These are phyloP conservation scores for Asterella californica DNA, from an alignment of 225 moss, liverwort and hornwort genomes.

Conservation along the genomic window DNA sequence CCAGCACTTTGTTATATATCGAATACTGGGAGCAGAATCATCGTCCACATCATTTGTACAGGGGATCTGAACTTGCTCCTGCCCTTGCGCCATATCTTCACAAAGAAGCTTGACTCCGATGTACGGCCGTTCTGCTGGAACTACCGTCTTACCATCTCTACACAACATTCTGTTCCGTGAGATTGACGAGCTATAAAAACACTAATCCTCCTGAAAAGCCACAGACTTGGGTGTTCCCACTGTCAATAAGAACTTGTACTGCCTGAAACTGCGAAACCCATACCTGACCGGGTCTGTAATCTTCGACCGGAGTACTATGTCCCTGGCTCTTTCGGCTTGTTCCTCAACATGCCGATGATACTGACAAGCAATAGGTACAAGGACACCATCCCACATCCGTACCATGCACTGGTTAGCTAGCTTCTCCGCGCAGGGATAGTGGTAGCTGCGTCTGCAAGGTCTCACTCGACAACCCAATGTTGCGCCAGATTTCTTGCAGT, in stretches of 20 bases:
- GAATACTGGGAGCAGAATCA: conserved; percentile 55
- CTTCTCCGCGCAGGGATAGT: conserved; percentile 86
- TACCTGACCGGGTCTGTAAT: conserved; percentile 25
- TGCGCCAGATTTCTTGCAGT: conserved; percentile 73
- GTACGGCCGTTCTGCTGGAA: conserved; percentile 30
- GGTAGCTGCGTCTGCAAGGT: conserved; percentile 66
- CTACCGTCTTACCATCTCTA: conserved; percentile 37
- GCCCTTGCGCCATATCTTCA: conserved; percentile 63
- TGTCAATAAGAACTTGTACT: background rate
- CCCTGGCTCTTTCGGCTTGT: conserved; percentile 31
- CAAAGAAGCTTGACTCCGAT: conserved; percentile 72
- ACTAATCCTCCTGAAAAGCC: background rate
- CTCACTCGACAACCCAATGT: conserved; percentile 86
- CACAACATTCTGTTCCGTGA: background rate
- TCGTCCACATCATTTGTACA: conserved; percentile 94
- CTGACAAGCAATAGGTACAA: conserved; percentile 70
- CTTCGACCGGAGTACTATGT: conserved; percentile 24
- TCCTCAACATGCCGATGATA: conserved; percentile 59
- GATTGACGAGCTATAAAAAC: too few species aligned
- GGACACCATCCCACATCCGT: conserved; percentile 91
- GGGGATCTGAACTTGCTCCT: conserved; percentile 59
- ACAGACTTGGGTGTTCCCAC: background rate
- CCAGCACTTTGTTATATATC: conserved; percentile 54
- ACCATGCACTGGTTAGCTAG: conserved; percentile 59
- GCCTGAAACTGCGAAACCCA: background rate